Evolutionary conservation across 164 flowering plant genomes (phyloP), one percentile per base, ranked within the genome.

Genomic region (Stephania japonica): DNA sequence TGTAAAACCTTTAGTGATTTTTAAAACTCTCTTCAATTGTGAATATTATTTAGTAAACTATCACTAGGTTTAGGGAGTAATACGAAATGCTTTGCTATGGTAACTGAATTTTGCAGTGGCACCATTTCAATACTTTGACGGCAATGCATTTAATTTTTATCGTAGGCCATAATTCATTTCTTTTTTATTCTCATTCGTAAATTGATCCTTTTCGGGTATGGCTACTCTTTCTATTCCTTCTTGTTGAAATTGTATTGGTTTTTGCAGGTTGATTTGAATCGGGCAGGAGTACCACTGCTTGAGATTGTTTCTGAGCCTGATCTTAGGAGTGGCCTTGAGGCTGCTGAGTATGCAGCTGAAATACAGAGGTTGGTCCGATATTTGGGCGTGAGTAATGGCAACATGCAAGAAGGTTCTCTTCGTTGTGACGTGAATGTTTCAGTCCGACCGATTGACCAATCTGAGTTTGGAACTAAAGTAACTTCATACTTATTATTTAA

Each of bases 221-320:
- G 32, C 38, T 32, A 32, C 38, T 32, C 38, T 32, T 32, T 32
- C 38, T 32, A 32, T 32, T 32, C 38, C 38, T 32, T 32, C 38
- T 32, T 32, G 38, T 32, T 32, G 38, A 32, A 4, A 32, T 32
- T 32, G 66, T 5, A 62, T 32, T 21, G 66, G 26, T 67, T 43
- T 21, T 56, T 83, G 78, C 85, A 94, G 97, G 97, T 94, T 79
- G 97, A 94, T 83, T 78, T 94, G 83, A 94, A 94, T 78, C 87
- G 97, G 83, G 97, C 99, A 70, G 99, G 97, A 42, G 97, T 92
- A n/a, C 95, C 95, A 38, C 84, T 94, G 83, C 92, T 94, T 82
- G 98, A 92, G 86, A 89, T 92, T 78, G 98, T 92, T 70, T 94
- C 95, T 66, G 97, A 92, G 82, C 99, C 99, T 82, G 97, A 92